Evolutionary conservation across 441 rosid genomes (phyloP), one percentile per base, ranked within the genome.

Genomic region (Populus hybrid): DNA sequence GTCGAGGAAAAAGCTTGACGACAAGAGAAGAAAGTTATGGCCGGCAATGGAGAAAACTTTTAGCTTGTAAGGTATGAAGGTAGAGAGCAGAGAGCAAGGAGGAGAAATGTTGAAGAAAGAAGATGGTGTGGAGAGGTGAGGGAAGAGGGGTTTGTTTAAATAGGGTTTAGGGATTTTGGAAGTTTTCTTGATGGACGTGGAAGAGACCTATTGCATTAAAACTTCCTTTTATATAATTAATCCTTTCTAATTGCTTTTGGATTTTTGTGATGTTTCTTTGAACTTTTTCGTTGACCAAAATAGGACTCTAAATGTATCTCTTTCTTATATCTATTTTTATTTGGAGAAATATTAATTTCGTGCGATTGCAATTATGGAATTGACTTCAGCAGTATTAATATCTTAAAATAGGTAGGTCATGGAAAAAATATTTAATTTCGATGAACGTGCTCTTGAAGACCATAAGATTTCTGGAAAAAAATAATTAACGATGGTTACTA

Each of bases 81-180:
- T 10, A 10, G 0, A 38, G 46, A 38, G 46, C 46, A 38, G 46
- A 38, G 46, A 38, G 46, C 46, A 38, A 2, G 3, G 46, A 38
- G 20, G 57, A 50, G 57, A 16, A 50, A 50, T 50, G 57, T 30
- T 30, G 32, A 35, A 35, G 38, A 30, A 35, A 35, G 38, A 35
- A 35, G 38, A 35, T 35, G 8, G 6, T 35, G 38, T 35, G 38
- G 38, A 6, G 38, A 35, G 38, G 38, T 5, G 1, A 34, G 53
- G 73, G 42, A 23, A 36, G 30, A 24, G 53, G 74, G 8, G 16
- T 30, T 30, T 10, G 8, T 16, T 30, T 53, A 53, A 9, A 53
- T 24, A 26, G 57, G 70, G 57, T 59, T 73, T 53, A 11, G 61
- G 73, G 75, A 72, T 72, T 72, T 80, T 70, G 83, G 82, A 79